Evolutionary conservation across 2,329 filamentous ascomycete species (phyloP), one percentile per base, ranked within the genome.

Genomic region (Aureobasidium musti): DNA sequence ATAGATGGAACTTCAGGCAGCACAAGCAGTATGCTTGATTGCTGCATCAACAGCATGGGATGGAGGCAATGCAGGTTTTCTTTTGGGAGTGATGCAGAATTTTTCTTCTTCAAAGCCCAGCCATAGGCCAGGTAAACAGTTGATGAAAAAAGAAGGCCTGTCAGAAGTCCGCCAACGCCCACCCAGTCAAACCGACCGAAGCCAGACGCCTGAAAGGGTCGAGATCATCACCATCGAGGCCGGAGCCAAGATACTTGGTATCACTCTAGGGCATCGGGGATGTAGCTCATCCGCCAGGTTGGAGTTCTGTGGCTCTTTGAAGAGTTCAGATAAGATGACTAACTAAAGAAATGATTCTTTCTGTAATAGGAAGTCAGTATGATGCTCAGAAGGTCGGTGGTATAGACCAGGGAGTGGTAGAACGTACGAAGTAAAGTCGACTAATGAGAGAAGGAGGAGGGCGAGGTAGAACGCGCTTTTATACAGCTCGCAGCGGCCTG

Each of bases 291-390:
- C 91, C 91, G 90, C 91, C 91, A 92, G 91, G 90, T 88, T 94
- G 87, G 87, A 87, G 86, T 83, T 92, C 89, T 94, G 90, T 92
- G 87, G 91, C 92, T 96, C 85, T 84, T 86, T 92, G 86, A 87
- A 87, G 87, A 94, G 89, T 88, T 91, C 89, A 95, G 91, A 91
- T 88, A 85, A 84, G 86, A 90, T 92, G 88, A 88, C 91, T 85
- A 89, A 93, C 92, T 97, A 92, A 96, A 90, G 30, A 96, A 96
- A 91, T 91, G 91, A 94, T 94, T 93, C 91, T 92, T 43, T 68
- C 66, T 59, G 23, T 30, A 53, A 21, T 21, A 37, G 30, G 49
- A 28, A 28, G 53, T 65, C 17, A 56, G 56, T 28, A 37, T 21
- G 10, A 33, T 28, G 23, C 10, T 19, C 4, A 23, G 6, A 28